These are phyloP conservation scores for Aspergillus amoenus DNA, from an alignment of 2,329 filamentous ascomycete genomes.

Conservation along the genomic window DNA sequence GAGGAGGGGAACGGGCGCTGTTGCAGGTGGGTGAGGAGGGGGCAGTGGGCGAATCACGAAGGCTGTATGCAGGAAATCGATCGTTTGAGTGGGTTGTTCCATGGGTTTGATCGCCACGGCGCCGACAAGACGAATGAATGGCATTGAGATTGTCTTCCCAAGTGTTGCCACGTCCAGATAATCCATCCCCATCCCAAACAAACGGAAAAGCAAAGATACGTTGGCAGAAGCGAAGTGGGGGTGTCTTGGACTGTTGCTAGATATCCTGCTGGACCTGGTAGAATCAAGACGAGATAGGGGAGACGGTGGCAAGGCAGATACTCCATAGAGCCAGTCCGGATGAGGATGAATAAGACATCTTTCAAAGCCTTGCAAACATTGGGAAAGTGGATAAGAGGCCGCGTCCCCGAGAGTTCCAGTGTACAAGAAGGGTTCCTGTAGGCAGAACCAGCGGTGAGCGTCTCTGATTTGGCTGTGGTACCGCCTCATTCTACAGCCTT, in stretches of 20 bases:
- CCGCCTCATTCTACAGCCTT: constrained; percentile 20
- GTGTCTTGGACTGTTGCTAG: background rate
- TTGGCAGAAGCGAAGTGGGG: constrained; percentile 3
- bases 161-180: constrained; percentile 7
- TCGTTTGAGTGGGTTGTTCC: constrained; percentile 2
- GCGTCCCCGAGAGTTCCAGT: background rate
- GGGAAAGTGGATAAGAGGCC: constrained; percentile 4
- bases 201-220: constrained; percentile 6
- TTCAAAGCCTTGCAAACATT: background rate
- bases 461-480: constrained; percentile 23
- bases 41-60: constrained; percentile 5
- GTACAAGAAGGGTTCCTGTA: constrained; percentile 1
- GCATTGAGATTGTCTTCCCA: constrained; percentile 4
- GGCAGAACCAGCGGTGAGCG: constrained; percentile 20
- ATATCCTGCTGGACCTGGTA: background rate
- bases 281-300: background rate
- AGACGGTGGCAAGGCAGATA: constrained; percentile 4
- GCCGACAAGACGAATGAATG: background rate
- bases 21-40: constrained; percentile 1
- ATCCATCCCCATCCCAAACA: background rate
- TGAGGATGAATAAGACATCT: constrained; percentile 5
- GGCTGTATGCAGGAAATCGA: constrained; percentile 2
- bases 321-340: background rate
- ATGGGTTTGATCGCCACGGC: constrained; percentile 12
- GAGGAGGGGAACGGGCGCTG: constrained; percentile 3